Conservation (phyloP, 495 filamentous ascomycete genomes). For the Aspergillus ellipticus region DNA sequence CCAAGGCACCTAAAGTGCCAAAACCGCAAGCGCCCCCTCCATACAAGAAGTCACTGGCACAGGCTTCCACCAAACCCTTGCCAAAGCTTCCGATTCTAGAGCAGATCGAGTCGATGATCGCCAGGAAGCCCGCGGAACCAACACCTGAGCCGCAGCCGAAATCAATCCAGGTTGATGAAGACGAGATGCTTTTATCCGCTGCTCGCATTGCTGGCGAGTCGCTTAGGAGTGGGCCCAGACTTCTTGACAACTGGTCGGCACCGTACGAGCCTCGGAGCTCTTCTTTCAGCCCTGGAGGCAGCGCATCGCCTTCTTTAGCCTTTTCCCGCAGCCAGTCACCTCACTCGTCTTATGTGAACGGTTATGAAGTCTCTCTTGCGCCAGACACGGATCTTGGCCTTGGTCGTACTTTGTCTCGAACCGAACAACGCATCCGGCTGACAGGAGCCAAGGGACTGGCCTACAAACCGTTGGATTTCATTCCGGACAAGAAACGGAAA, state of each 20-base stretch:
- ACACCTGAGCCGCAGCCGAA: conserved; percentile 19
- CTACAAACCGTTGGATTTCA: conserved; percentile 38
- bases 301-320: conserved; percentile 19
- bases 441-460: conserved; percentile 42
- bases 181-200: conserved; percentile 39
- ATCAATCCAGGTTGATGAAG: conserved; percentile 36
- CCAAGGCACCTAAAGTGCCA: conserved; percentile 26
- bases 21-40: conserved; percentile 9
- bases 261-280: conserved; percentile 19
- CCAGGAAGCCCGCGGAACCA: conserved; percentile 21
- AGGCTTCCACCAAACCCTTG: conserved; percentile 31
- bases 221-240: conserved; percentile 33
- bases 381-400: conserved; percentile 35
- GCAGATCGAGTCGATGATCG: conserved; percentile 24
- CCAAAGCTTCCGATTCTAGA: conserved; percentile 41
- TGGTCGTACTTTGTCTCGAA: conserved; percentile 38
- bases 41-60: conserved; percentile 30
- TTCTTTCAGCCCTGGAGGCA: conserved; percentile 28
- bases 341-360: conserved; percentile 23
- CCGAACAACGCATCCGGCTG: conserved; percentile 37
- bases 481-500: conserved; percentile 21
- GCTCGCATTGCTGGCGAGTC: conserved; percentile 44
- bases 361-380: conserved; percentile 39
- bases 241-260: conserved; percentile 26
- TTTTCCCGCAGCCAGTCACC: conserved; percentile 31